These are phyloP conservation scores for Colletotrichum gigasporum DNA, from an alignment of 2,329 filamentous ascomycete genomes.

Conservation along the genomic window DNA sequence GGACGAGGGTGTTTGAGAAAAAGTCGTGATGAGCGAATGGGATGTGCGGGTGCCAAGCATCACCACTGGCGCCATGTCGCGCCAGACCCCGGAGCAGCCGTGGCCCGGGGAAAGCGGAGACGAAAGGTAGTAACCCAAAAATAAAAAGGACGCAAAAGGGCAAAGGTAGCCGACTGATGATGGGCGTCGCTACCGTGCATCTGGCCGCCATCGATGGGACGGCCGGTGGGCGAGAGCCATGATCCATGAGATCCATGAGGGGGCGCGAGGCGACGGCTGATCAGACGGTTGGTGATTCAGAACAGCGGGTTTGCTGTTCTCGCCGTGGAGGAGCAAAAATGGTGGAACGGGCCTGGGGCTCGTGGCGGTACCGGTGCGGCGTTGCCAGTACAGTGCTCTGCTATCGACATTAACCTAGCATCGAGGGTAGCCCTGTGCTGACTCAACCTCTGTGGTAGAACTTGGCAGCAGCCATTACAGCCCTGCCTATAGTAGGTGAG, in stretches of 20 bases:
- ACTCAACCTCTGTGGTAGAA: background rate
- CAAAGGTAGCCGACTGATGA: slow-evolving; percentile 18
- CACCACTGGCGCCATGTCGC: slow-evolving; percentile 25
- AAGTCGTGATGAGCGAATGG: slow-evolving; percentile 6
- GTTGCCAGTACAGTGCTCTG: background rate
- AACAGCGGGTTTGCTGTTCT: background rate
- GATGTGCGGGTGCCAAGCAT: slow-evolving; percentile 21
- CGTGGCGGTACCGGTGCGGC: no score
- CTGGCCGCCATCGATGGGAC: no score
- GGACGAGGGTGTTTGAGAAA: background rate
- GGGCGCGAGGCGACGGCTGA: slow-evolving; percentile 19
- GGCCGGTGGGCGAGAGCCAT: no score
- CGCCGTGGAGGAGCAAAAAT: background rate
- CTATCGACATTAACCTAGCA: background rate
- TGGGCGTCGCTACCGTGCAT: slow-evolving; percentile 18
- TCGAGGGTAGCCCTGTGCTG: background rate
- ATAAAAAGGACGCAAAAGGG: background rate
- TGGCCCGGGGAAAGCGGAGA: slow-evolving; percentile 21
- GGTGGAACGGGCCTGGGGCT: no score
- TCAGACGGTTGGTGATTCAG: slow-evolving; percentile 30
- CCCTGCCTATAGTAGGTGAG: slow-evolving; percentile 14
- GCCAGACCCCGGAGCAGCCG: slow-evolving; percentile 24
- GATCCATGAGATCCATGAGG: no score
- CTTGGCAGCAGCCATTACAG: background rate
- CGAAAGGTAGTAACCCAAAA: slow-evolving; percentile 10